phyloP scores from a whole-genome alignment of 1,284 basidiomycete genomes.

The Clitocybe nebularis region DNA sequence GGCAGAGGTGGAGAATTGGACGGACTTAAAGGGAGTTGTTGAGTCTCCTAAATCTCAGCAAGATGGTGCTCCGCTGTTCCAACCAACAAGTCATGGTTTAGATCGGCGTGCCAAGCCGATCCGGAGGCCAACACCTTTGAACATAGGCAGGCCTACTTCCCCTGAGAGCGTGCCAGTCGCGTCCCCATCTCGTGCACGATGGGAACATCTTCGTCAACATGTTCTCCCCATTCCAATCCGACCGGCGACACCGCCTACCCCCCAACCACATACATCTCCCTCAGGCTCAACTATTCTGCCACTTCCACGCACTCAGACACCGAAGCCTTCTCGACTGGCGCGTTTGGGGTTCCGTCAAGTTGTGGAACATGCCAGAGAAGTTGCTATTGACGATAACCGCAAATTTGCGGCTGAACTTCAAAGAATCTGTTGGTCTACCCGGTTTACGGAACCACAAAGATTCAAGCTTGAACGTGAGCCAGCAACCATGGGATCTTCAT shows the following conservation, averaged over 20 bases:
- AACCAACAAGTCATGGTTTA: slow-evolving; percentile 8
- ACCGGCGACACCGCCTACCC: slow-evolving; percentile 15
- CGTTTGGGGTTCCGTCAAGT: slow-evolving; percentile 56
- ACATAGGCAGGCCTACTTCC: slow-evolving; percentile 10
- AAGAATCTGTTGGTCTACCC: slow-evolving; percentile 45
- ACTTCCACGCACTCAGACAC: slow-evolving; percentile 31
- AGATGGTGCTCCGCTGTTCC: slow-evolving; percentile 8
- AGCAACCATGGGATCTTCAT: slow-evolving; percentile 30
- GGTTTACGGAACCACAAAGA: slow-evolving; percentile 30
- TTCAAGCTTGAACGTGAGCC: slow-evolving; percentile 22
- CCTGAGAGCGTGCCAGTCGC: slow-evolving; percentile 21
- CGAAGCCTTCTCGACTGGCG: slow-evolving; percentile 52
- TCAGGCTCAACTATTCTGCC: slow-evolving; percentile 17
- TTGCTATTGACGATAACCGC: slow-evolving; percentile 38
- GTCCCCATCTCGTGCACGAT: slow-evolving; percentile 42
- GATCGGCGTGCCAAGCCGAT: slow-evolving; percentile 10
- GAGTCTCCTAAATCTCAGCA: slow-evolving; percentile 10
- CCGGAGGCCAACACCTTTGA: slow-evolving; percentile 19
- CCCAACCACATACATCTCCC: slow-evolving; percentile 20
- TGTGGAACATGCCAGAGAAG: slow-evolving; percentile 53
- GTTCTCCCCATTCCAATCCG: slow-evolving; percentile 35
- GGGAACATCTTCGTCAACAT: slow-evolving; percentile 51
- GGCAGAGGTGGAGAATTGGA: slow-evolving; percentile 15
- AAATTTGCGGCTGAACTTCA: slow-evolving; percentile 49
- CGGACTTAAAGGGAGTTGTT: slow-evolving; percentile 9